A percentile compares a stretch with the other conserved stretches of the same genome.
phyloP scores from a whole-genome alignment of 768 basidiomycete genomes.

The Pleurotus sapidus region DNA sequence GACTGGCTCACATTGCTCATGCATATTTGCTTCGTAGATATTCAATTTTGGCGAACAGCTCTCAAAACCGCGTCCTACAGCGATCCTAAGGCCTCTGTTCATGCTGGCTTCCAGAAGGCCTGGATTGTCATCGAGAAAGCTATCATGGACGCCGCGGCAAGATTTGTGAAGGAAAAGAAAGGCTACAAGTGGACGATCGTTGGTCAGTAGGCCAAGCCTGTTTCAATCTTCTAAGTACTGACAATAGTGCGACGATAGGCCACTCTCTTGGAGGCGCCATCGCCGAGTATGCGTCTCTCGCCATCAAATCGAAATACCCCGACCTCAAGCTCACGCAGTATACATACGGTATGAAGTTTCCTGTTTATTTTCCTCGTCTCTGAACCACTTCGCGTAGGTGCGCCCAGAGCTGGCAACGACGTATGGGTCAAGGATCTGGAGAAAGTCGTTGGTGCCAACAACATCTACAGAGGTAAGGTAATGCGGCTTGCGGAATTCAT shows the following conservation, averaged over 20 bases:
- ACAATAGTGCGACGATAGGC: neutral
- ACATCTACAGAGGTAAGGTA: neutral
- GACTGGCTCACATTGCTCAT: no score
- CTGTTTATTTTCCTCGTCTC: neutral
- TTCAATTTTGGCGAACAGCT: neutral
- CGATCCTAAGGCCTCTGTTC: neutral
- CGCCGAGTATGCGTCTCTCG: neutral
- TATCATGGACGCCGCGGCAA: neutral
- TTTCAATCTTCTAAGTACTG: neutral
- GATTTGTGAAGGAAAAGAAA: neutral
- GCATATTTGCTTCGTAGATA: neutral
- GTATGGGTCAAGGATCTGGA: neutral
- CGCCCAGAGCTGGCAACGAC: neutral
- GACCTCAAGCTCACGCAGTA: neutral
- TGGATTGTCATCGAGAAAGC: neutral
- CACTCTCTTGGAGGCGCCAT: constrained; percentile 5
- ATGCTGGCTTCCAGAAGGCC: constrained; percentile 6
- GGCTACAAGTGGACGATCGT: constrained; percentile 1
- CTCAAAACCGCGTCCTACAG: neutral
- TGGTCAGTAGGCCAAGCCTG: neutral
- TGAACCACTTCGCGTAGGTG: neutral
- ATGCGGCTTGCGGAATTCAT: neutral
- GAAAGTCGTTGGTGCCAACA: neutral
- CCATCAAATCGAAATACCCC: neutral
- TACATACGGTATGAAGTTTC: neutral